A percentile compares a stretch with the other conserved stretches of the same genome.
Conservation (phyloP, 768 basidiomycete genomes). For the Artomyces pyxidatus region DNA sequence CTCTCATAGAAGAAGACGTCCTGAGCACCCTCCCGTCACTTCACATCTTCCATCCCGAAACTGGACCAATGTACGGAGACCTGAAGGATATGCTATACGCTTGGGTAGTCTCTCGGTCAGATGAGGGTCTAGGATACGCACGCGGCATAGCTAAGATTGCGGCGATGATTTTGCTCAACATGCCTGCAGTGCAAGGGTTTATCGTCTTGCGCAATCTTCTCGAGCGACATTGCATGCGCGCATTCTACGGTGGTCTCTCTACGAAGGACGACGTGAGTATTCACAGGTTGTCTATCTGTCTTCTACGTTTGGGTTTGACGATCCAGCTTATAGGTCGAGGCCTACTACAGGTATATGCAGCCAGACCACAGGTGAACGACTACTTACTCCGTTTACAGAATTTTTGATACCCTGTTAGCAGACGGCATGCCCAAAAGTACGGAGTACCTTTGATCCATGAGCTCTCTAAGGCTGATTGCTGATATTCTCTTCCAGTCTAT, state of each 20-base stretch:
- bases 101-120: conserved; percentile 80
- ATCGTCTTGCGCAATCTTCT: conserved; percentile 79
- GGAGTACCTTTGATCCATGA: too few species aligned
- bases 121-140: conserved; percentile 74
- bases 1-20: conserved; percentile 69
- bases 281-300: conserved; percentile 10
- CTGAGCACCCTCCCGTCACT: conserved; percentile 62
- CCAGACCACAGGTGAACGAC: background rate
- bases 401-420: conserved; percentile 86
- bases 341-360: conserved; percentile 68
- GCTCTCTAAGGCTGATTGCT: too few species aligned
- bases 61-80: conserved; percentile 75
- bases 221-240: conserved; percentile 76
- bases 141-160: conserved; percentile 64
- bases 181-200: conserved; percentile 69
- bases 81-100: conserved; percentile 79
- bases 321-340: conserved; percentile 56
- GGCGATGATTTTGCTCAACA: conserved; percentile 81
- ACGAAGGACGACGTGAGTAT: conserved; percentile 71
- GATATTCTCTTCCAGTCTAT: conserved; percentile 49
- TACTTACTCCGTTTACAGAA: conserved; percentile 34
- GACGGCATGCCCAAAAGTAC: conserved; percentile 91
- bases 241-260: conserved; percentile 70
- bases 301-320: background rate
- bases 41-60: conserved; percentile 71